Base-by-base conservation (phyloP, 1,284 basidiomycete species). In the Ustilago vetiveriae region DNA sequence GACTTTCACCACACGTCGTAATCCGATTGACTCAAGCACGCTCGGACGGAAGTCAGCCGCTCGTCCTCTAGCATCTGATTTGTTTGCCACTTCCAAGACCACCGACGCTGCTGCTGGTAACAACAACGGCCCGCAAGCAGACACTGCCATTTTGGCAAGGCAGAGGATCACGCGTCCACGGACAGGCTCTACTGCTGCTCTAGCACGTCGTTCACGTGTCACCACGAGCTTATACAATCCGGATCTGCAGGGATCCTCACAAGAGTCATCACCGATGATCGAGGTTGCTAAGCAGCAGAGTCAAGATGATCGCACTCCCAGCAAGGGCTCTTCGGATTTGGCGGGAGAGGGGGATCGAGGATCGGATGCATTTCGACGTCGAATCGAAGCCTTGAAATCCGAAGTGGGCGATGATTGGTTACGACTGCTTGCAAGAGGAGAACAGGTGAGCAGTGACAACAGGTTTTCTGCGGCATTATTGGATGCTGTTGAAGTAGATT, bases 391-490 rank as follows among this genome's bases (percentile, higher is more conserved):
- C 38, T 56, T 82, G 37, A 77, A 76, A 36, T 59, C 57, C 23
- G 73, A 75, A 33, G 72, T 76, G 7, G 80, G 80, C 16, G 80
- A 82, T 41, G 79, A 82, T 36, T 82, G 80, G 80, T 47, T 82
- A 19, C 60, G 78, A 3, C 40, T 74, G 3, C 35, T 77, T 13
- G 68, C 74, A 1, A 30, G 55, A 8, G 55, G 52, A 9, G 33
- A 36, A n/a, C n/a, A n/a, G n/a, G n/a, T n/a, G 16, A 36, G 19
- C 4, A 53, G 40, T 4, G 53, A 64, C 23, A 37, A 50, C 6
- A 33, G 37, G 16, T 7, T 35, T 3, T 56, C 53, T 7, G 36
- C 36, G 11, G 21, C 30, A 21, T 21, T 52, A 5, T 10, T n/a
- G n/a, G n/a, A n/a, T n/a, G n/a, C n/a, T n/a, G n/a, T n/a, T n/a